Percentiles rank a stretch among this genome's conserved stretches.
Evolutionary conservation across 2,329 filamentous ascomycete genomes (phyloP).

Genomic region (Hypoxylon sp.): DNA sequence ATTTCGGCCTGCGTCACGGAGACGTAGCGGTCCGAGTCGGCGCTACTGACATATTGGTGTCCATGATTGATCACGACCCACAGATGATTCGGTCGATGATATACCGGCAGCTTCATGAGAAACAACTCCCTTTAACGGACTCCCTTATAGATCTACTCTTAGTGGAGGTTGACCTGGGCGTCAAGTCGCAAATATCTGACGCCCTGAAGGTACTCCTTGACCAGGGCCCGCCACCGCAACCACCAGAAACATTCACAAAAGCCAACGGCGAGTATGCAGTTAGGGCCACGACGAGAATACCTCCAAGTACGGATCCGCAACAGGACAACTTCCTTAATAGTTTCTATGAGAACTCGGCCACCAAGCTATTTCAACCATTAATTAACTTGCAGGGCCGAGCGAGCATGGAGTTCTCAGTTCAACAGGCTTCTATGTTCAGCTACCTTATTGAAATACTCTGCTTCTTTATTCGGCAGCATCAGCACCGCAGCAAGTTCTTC

Average conservation of each 20-base stretch:
- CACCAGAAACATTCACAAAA: conserved; percentile 72
- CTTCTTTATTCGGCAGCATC: conserved; percentile 93
- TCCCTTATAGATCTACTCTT: conserved; percentile 92
- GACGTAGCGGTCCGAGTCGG: conserved; percentile 91
- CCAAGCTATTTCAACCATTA: conserved; percentile 87
- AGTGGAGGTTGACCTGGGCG: conserved; percentile 91
- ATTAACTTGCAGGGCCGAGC: conserved; percentile 80
- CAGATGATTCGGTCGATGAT: conserved; percentile 94
- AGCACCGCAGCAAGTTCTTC: conserved; percentile 88
- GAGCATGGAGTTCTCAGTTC: conserved; percentile 80
- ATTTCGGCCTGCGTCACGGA: conserved; percentile 87
- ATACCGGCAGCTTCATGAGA: conserved; percentile 91
- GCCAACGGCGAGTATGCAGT: conserved; percentile 77
- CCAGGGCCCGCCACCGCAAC: conserved; percentile 66
- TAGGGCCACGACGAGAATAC: conserved; percentile 68
- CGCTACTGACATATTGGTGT: conserved; percentile 92
- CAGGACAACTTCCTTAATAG: conserved; percentile 88
- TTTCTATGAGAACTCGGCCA: conserved; percentile 91
- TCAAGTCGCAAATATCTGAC: conserved; percentile 96
- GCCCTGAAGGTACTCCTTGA: conserved; percentile 95
- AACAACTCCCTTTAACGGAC: conserved; percentile 87
- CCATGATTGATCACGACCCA: conserved; percentile 95
- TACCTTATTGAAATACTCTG: conserved; percentile 94
- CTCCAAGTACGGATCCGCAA: conserved; percentile 73
- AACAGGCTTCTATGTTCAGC: conserved; percentile 90